A percentile compares a stretch with the other conserved stretches of the same genome.
phyloP scores from a whole-genome alignment of 257 asterid species.

The Capsicum chinense region DNA sequence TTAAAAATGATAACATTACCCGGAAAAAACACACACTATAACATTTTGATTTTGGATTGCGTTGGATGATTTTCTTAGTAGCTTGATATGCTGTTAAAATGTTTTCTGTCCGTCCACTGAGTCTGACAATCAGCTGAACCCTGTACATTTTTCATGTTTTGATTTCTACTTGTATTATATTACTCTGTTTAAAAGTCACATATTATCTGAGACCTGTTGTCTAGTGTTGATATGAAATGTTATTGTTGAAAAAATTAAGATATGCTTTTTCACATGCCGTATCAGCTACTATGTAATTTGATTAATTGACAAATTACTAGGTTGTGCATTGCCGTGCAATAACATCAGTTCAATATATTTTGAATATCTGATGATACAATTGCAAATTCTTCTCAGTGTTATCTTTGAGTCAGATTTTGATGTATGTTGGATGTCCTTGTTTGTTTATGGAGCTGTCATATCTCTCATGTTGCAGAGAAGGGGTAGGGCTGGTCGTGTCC shows the following conservation, averaged over 20 bases:
- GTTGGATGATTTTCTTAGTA: not conserved
- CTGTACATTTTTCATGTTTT: not conserved
- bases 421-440: conserved; percentile 8
- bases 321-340: conserved; percentile 9
- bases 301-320: conserved; percentile 10
- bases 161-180: not conserved
- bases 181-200: not conserved
- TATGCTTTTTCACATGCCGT: not conserved
- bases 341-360: not conserved
- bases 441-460: conserved; percentile 11
- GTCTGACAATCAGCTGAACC: not conserved
- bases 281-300: not conserved
- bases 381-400: not conserved
- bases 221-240: not conserved
- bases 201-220: not conserved
- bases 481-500: conserved; percentile 99
- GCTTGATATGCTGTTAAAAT: not conserved
- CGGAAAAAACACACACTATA: not conserved
- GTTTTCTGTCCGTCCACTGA: not conserved
- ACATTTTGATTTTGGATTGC: conserved; percentile 4
- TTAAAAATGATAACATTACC: conserved; percentile 8
- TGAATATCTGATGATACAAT: conserved; percentile 1
- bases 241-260: not conserved
- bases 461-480: conserved; percentile 70
- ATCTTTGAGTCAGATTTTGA: conserved; percentile 20